Conservation (phyloP, 2,329 filamentous ascomycete species). For the Chrysosporium keratinophilum region DNA sequence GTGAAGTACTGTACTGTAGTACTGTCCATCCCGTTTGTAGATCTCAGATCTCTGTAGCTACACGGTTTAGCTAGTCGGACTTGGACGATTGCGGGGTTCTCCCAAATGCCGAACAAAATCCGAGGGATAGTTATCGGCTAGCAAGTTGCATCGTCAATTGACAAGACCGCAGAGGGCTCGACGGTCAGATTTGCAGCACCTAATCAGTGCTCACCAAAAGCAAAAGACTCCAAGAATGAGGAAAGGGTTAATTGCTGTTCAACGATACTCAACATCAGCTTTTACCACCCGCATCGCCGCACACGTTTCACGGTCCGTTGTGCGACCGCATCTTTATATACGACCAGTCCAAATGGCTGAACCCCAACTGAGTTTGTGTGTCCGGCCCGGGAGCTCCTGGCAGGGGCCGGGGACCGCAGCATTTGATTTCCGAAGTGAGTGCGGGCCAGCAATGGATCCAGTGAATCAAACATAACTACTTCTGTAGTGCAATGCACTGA, state of each 20-base stretch:
- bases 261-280: not conserved
- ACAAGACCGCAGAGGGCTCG: not conserved
- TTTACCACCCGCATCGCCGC: not conserved
- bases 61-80: too few species aligned
- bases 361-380: not conserved
- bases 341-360: not conserved
- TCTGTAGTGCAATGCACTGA: not conserved
- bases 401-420: slow-evolving; percentile 10
- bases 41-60: too few species aligned
- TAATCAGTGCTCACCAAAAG: not conserved
- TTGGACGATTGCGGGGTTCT: too few species aligned
- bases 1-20: too few species aligned
- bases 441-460: not conserved
- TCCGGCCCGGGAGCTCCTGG: slow-evolving; percentile 10
- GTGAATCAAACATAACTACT: not conserved
- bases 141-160: too few species aligned
- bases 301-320: not conserved
- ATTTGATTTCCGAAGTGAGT: slow-evolving; percentile 17
- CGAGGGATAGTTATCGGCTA: too few species aligned
- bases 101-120: too few species aligned
- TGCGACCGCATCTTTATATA: not conserved
- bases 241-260: not conserved
- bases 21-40: too few species aligned
- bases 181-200: not conserved
- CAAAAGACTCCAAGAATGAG: not conserved